Conservation (phyloP, 441 rosid species). For the Euphorbia celastroides region DNA sequence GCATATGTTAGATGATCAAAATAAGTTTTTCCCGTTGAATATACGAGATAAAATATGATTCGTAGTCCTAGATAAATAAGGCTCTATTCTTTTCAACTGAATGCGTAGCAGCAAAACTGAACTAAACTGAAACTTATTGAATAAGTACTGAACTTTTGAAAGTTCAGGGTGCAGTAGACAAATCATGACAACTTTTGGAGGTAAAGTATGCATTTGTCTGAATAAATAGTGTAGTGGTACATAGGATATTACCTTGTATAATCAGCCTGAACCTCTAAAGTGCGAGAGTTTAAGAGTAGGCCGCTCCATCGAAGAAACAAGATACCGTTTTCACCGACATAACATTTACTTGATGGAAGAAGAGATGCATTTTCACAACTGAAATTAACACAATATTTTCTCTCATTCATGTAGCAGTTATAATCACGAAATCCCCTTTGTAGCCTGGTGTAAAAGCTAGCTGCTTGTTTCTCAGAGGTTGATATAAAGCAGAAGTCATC, state of each 20-base stretch:
- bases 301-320: conserved; percentile 81
- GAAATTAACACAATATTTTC: conserved; percentile 64
- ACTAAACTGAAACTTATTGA: too few species aligned
- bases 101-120: too few species aligned
- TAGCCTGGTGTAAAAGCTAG: conserved; percentile 45
- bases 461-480: conserved; percentile 70
- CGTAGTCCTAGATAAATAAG: too few species aligned
- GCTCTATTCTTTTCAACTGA: too few species aligned
- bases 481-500: conserved; percentile 85
- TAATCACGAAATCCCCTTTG: conserved; percentile 60
- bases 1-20: neutral
- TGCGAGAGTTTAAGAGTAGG: conserved; percentile 56
- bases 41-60: neutral
- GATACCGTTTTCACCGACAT: conserved; percentile 48
- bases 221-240: neutral
- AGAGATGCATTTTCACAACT: conserved; percentile 30
- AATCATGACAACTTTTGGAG: too few species aligned
- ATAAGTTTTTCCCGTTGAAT: neutral
- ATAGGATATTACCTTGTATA: conserved; percentile 58
- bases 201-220: too few species aligned
- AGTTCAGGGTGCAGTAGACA: too few species aligned
- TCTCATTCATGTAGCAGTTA: conserved; percentile 76
- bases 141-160: too few species aligned
- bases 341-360: conserved; percentile 35
- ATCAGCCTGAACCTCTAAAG: conserved; percentile 85